Evolutionary conservation across 768 basidiomycete species (phyloP), one percentile per base, ranked within the genome.

Genomic region (Podaxis mareebaensis): DNA sequence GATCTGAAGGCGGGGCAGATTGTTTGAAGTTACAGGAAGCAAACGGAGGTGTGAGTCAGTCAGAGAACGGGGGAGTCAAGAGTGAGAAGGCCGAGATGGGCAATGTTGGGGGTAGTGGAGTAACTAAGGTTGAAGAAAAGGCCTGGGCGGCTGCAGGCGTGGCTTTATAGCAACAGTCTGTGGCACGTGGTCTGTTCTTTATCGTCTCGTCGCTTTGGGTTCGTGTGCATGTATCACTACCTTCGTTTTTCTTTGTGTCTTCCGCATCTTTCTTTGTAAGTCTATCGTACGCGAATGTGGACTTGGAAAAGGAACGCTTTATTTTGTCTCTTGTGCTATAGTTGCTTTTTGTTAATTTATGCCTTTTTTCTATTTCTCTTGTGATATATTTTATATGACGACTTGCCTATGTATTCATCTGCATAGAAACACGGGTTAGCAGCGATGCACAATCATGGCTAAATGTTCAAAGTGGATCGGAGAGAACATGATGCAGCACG

Each of bases 1-100:
- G 72, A 60, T 73, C 72, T 57, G 73, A 74, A 66, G 73, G 72
- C 17, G 73, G 73, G 0, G 69, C 68, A 54, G 72, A 73, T 58
- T 74, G 73, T 66, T 64, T 69, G 40, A 66, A 66, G 67, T 58
- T 68, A 22, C 69, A 70, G 26, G 72, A 70, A 63, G 40, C 53
- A 24, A 55, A 38, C 12, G 51, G 40, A 8, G 20, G 28, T 49
- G 40, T 52, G 28, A 30, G 13, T 7, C 28, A 46, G 28, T 22
- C 26, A 11, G 42, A 46, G 22, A 55, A 62, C 11, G 60, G 60
- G 6, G 33, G 5, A 13, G 30, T 38, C 2, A 42, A 57, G 20
- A 40, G 2, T 5, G 65, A 65, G 56, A 57, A 58, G 51, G 58
- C 64, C 53, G 67, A 66, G 15, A 65, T 51, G 26, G 24, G 42